Base-by-base conservation (phyloP, 108 stramenopile species). In the Hondaea fermentalgiana region DNA sequence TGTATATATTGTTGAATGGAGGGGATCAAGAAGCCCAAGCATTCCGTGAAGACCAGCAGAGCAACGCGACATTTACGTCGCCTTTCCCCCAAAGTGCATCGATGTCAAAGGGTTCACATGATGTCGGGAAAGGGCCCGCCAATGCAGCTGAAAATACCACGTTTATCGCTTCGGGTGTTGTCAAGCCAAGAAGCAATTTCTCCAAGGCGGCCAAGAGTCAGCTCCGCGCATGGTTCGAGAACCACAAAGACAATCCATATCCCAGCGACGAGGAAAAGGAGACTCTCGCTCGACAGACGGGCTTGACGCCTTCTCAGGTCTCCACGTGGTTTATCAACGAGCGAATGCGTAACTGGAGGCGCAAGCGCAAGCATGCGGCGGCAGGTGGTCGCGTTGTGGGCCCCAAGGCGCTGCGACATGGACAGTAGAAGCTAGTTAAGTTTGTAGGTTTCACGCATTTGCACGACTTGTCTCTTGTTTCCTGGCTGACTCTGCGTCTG, bases 321-420 rank as follows among this genome's bases (percentile, higher is more conserved):
- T 45, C 47, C 6, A 83, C 72, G 35, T 83, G 72, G 72, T 83
- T 83, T 21, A 83, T 83, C 10, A 83, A 83, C 49, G 72, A 83
- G 25, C 44, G 72, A 5, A 51, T 83, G 44, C 44, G 72, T 5
- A 83, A 83, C 3, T 83, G 72, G 72, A 51, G 60, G 5, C 35
- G 60, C 35, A 64, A 64, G 35, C 60, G 35, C 25, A 35, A 64
- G 35, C 60, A 64, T 16, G 19, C n/a, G 8, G 35, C 12, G 5
- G 29, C 60, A 5, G 5, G 55, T 12, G 12, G 55, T 12, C 55
- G 55, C 55, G 55, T 10, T 12, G 12, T 55, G 10, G 55, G 10
- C 60, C 5, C 35, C 35, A 35, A 5, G 55, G 55, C 55, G 55
- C 55, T 12, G 55, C 55, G 5, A 12, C 55, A 55, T 55, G 55